Evolutionary conservation across 2,329 filamentous ascomycete species (phyloP).

Genomic region (Aspergillus pseudonomiae): DNA sequence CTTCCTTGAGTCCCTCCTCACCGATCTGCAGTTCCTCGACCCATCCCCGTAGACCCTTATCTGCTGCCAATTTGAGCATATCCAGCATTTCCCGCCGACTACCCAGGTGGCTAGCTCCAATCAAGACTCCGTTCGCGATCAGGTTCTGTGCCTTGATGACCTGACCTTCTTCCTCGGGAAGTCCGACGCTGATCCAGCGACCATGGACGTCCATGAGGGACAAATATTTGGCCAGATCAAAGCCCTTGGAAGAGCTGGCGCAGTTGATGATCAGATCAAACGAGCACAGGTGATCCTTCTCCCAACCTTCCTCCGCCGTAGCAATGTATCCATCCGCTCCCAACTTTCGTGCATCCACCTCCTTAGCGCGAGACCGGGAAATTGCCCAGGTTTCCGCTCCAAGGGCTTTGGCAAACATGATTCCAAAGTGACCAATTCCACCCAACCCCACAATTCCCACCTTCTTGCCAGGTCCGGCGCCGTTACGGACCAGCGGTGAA

Average conservation of each 20-base stretch:
- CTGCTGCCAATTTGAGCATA: constrained; percentile 72
- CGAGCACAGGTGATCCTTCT: constrained; percentile 55
- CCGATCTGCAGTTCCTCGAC: constrained; percentile 72
- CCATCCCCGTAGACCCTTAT: constrained; percentile 71
- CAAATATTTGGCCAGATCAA: constrained; percentile 68
- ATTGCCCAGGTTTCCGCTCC: constrained; percentile 66
- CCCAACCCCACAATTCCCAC: constrained; percentile 53
- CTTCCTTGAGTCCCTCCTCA: constrained; percentile 69
- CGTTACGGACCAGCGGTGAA: constrained; percentile 74
- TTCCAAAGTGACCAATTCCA: constrained; percentile 71
- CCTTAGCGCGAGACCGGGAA: constrained; percentile 62
- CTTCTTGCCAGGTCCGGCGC: constrained; percentile 66
- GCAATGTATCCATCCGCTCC: constrained; percentile 64
- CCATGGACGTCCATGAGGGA: constrained; percentile 80
- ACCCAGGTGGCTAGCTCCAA: constrained; percentile 72
- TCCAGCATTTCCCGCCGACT: constrained; percentile 69
- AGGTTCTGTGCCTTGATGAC: constrained; percentile 74
- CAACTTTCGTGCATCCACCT: constrained; percentile 61
- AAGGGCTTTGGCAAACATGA: constrained; percentile 70
- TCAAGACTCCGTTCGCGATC: constrained; percentile 70
- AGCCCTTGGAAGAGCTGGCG: constrained; percentile 73
- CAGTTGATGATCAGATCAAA: constrained; percentile 73
- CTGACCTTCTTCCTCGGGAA: constrained; percentile 76
- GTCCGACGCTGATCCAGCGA: constrained; percentile 76
- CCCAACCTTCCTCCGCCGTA: constrained; percentile 62